Evolutionary conservation across 1,284 basidiomycete genomes (phyloP).

Genomic region (Erythrobasidium hasegawianum): DNA sequence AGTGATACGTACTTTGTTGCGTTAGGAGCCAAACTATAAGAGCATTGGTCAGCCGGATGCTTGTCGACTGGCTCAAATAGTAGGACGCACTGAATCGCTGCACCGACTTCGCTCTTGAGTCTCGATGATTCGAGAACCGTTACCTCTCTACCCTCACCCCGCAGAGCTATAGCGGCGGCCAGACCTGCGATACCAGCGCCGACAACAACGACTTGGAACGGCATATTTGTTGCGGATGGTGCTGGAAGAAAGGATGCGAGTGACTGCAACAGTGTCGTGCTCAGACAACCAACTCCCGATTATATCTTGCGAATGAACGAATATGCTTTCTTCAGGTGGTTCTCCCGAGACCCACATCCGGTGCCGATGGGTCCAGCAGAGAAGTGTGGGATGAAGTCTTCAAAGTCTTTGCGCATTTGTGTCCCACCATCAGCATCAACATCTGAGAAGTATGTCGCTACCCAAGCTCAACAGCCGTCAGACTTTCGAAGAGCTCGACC

Average conservation of each 20-base stretch:
- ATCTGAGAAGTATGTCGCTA: background rate
- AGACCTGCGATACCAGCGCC: constrained; percentile 48
- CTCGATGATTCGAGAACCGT: constrained; percentile 39
- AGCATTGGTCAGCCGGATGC: background rate
- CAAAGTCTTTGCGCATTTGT: no score
- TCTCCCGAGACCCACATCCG: no score
- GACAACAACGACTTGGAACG: constrained; percentile 39
- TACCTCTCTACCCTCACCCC: constrained; percentile 46
- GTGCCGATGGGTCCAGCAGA: no score
- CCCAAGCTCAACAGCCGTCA: background rate
- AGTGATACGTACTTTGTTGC: constrained; percentile 1
- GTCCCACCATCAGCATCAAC: no score
- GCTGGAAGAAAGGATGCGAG: no score
- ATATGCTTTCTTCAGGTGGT: no score
- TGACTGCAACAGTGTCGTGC: no score
- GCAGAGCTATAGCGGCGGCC: constrained; percentile 47
- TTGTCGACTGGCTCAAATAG: background rate
- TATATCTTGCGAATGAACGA: no score
- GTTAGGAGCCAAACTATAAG: constrained; percentile 2
- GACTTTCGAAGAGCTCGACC: background rate
- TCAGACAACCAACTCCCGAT: no score
- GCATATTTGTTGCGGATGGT: no score
- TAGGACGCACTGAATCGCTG: constrained; percentile 2
- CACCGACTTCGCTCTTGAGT: constrained; percentile 1
- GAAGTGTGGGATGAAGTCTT: no score